phyloP scores from a whole-genome alignment of 2,329 filamentous ascomycete species.

The Pseudogymnoascus sp. region DNA sequence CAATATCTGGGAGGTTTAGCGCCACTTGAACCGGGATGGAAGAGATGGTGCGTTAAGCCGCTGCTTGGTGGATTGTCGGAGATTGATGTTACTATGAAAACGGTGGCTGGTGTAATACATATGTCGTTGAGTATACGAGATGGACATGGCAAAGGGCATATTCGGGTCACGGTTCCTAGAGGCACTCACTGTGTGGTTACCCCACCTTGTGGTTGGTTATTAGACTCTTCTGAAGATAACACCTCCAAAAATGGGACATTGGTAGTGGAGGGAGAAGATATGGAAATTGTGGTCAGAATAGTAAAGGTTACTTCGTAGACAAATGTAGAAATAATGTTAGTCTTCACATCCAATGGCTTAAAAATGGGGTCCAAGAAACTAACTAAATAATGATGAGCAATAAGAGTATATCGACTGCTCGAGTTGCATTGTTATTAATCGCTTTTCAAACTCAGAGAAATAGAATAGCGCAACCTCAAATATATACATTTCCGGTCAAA shows the following conservation, averaged over 20 bases:
- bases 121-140: conserved; percentile 17
- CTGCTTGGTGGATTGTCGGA: conserved; percentile 16
- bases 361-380: not conserved
- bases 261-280: not conserved
- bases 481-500: not conserved
- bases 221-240: not conserved
- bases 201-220: not conserved
- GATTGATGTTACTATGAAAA: conserved; percentile 16
- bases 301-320: not conserved
- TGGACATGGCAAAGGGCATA: conserved; percentile 10
- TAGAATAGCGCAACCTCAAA: not conserved
- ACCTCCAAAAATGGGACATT: not conserved
- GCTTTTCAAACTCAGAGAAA: not conserved
- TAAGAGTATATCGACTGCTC: not conserved
- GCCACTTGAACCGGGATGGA: conserved; percentile 18
- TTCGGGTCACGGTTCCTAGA: conserved; percentile 15
- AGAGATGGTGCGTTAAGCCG: conserved; percentile 17
- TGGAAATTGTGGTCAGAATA: not conserved
- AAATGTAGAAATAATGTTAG: not conserved
- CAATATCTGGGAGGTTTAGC: conserved; percentile 19
- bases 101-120: conserved; percentile 13
- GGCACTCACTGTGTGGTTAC: conserved; percentile 7
- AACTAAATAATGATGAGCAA: not conserved
- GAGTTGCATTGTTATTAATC: not conserved
- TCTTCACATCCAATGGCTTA: not conserved